phyloP scores from a whole-genome alignment of 305 asterid genomes.

The Euphrasia arctica region DNA sequence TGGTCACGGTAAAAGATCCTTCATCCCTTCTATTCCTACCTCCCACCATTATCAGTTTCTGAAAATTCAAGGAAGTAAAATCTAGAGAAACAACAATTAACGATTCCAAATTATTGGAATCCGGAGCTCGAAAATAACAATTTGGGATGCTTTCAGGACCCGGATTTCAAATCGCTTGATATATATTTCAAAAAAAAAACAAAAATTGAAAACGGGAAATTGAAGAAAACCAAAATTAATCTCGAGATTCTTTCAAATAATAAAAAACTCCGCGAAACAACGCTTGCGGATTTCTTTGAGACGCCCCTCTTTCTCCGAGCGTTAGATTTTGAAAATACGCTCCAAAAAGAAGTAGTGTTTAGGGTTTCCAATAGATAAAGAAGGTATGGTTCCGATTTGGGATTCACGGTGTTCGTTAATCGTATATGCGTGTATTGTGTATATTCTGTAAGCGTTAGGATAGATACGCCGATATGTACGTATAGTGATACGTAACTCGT shows the following conservation, averaged over 20 bases:
- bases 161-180: slow-evolving; percentile 12
- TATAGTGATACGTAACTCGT: too few species aligned
- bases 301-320: slow-evolving; percentile 4
- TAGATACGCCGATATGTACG: neutral
- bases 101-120: slow-evolving; percentile 26
- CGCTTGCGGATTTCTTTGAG: slow-evolving; percentile 11
- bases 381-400: slow-evolving; percentile 27
- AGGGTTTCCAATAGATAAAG: slow-evolving; percentile 28
- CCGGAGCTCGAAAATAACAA: slow-evolving; percentile 24
- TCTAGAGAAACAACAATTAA: slow-evolving; percentile 20
- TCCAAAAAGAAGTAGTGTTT: slow-evolving; percentile 3
- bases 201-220: slow-evolving; percentile 2
- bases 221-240: slow-evolving; percentile 13
- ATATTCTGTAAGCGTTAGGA: neutral
- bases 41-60: slow-evolving; percentile 50
- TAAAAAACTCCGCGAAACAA: neutral
- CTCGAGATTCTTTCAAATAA: slow-evolving; percentile 11
- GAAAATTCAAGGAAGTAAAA: slow-evolving; percentile 20
- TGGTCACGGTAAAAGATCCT: slow-evolving; percentile 48
- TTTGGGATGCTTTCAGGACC: neutral
- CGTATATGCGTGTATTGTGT: neutral
- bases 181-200: slow-evolving; percentile 15
- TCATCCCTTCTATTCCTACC: slow-evolving; percentile 59
- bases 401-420: neutral
- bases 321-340: slow-evolving; percentile 25